These are phyloP conservation scores for Vaccinium corymbosum DNA, from an alignment of 148 eudicot genomes.

Conservation along the genomic window DNA sequence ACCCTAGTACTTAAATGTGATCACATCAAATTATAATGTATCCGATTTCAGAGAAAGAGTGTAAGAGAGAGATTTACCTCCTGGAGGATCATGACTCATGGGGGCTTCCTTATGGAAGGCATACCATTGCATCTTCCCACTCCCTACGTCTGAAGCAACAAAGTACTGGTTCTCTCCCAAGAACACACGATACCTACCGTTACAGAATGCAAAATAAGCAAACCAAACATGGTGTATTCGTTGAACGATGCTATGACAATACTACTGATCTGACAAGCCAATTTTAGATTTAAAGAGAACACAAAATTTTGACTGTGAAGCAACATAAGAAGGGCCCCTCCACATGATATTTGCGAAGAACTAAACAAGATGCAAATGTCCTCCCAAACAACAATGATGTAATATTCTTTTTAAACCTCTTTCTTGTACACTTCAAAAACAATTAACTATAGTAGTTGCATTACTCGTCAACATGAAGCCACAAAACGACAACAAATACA, in stretches of 20 bases:
- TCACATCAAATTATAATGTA: background rate
- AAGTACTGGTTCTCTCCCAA: conserved; percentile 34
- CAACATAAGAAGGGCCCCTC: background rate
- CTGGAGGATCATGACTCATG: conserved; percentile 3
- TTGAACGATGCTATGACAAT: background rate
- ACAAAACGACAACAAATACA: background rate
- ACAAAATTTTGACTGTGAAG: background rate
- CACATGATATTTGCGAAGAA: background rate
- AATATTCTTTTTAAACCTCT: background rate
- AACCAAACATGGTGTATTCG: background rate
- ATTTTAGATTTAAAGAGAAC: background rate
- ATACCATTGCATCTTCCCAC: conserved; percentile 35
- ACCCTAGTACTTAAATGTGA: background rate
- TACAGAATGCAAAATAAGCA: conserved; percentile 12
- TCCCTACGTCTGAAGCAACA: conserved; percentile 31
- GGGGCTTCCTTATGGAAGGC: conserved; percentile 29
- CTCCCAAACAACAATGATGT: background rate
- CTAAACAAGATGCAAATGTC: background rate
- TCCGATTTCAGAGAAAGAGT: background rate
- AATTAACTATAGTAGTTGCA: background rate
- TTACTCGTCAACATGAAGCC: background rate
- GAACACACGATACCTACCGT: conserved; percentile 24
- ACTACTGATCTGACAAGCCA: background rate
- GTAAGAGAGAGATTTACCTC: conserved; percentile 11
- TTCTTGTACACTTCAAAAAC: background rate